Conservation (phyloP, 2,329 filamentous ascomycete genomes). For the Fusarium sp. region DNA sequence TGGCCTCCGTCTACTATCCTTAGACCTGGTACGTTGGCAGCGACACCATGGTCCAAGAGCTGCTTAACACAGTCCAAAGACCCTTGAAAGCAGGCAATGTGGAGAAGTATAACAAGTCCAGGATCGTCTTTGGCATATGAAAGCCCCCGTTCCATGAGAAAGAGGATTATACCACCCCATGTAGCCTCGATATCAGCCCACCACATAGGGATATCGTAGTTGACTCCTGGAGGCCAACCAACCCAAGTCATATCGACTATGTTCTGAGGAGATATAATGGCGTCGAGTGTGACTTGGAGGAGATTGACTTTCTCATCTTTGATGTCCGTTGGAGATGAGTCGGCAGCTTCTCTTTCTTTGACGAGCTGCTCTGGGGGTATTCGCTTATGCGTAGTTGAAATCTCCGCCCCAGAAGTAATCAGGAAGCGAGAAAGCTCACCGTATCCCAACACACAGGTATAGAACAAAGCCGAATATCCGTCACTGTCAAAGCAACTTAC, state of each 20-base stretch:
- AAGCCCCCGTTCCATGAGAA: background rate
- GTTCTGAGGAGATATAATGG: slow-evolving; percentile 16
- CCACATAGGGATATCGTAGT: slow-evolving; percentile 8
- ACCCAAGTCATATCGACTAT: slow-evolving; percentile 19
- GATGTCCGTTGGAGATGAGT: fast-evolving
- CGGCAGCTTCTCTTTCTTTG: background rate
- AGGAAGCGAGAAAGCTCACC: slow-evolving; percentile 2
- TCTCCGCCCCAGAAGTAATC: background rate
- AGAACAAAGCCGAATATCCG: slow-evolving; percentile 17
- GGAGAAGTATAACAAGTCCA: slow-evolving; percentile 18
- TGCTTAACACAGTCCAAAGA: background rate
- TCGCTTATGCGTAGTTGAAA: background rate
- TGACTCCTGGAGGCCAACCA: slow-evolving; percentile 16
- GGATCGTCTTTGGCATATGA: background rate
- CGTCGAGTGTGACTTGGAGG: slow-evolving; percentile 18
- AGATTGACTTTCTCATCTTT: background rate
- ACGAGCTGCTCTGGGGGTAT: background rate
- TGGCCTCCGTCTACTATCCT: slow-evolving; percentile 18
- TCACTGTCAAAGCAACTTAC: background rate
- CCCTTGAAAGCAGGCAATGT: slow-evolving; percentile 14
- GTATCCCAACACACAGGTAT: slow-evolving; percentile 21
- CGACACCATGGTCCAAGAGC: background rate
- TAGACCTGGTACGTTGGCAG: background rate
- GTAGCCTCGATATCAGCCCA: background rate
- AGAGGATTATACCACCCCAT: slow-evolving; percentile 12